Conservation (phyloP, 2,329 filamentous ascomycete genomes). For the Herpotrichia juniperi region DNA sequence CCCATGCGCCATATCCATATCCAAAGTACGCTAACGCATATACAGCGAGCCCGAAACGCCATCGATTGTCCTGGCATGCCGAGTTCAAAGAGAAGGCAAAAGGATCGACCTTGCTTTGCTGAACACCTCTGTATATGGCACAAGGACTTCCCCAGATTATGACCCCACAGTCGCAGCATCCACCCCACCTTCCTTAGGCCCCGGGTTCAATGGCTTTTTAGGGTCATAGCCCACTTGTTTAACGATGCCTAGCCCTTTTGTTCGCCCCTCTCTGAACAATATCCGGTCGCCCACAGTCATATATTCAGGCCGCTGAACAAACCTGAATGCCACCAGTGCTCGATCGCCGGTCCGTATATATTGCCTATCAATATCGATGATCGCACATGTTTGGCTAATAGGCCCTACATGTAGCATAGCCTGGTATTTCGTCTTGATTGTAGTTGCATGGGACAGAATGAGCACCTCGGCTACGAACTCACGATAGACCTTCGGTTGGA, state of each 20-base stretch:
- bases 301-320: conserved; percentile 93
- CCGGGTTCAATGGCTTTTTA: conserved; percentile 49
- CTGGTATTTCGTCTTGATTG: conserved; percentile 95
- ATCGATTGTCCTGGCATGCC: too few species aligned
- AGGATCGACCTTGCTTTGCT: too few species aligned
- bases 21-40: too few species aligned
- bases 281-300: conserved; percentile 86
- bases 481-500: conserved; percentile 58
- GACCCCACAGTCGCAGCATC: too few species aligned
- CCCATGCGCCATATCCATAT: too few species aligned
- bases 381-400: conserved; percentile 92
- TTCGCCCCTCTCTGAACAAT: conserved; percentile 91
- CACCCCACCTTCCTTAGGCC: too few species aligned
- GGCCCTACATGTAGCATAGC: conserved; percentile 97
- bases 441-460: conserved; percentile 94
- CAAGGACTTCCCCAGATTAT: too few species aligned
- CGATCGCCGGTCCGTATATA: conserved; percentile 94
- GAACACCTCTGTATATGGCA: too few species aligned
- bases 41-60: too few species aligned
- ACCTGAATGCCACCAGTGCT: conserved; percentile 92
- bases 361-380: conserved; percentile 96
- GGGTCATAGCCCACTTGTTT: conserved; percentile 89
- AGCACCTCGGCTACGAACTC: conserved; percentile 75
- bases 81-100: too few species aligned
- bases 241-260: conserved; percentile 93